A percentile compares a stretch with the other conserved stretches of the same genome.
These are phyloP conservation scores for Capsicum baccatum DNA, from an alignment of 257 asterid species.

Conservation along the genomic window DNA sequence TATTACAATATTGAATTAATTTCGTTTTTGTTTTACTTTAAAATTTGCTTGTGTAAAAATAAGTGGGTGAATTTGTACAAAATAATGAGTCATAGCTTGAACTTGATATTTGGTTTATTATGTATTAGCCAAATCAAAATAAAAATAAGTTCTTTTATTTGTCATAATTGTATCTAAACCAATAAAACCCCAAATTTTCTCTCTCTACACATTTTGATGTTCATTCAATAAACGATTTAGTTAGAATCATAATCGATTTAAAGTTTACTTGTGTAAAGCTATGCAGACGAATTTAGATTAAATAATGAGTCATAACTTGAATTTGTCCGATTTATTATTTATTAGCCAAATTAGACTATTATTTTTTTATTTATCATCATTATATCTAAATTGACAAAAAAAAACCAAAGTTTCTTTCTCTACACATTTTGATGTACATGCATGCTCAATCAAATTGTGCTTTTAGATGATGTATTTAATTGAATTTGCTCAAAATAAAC, in stretches of 20 bases:
- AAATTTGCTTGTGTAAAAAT: neutral
- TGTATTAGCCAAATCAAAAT: neutral
- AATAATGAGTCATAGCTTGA: neutral
- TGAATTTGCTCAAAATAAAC: too few relatives aligned
- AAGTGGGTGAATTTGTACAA: neutral
- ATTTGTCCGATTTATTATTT: neutral
- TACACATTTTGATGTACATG: too few relatives aligned
- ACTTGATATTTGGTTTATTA: neutral
- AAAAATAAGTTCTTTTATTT: neutral
- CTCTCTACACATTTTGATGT: too few relatives aligned
- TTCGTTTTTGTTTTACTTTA: neutral
- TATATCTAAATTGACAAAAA: neutral
- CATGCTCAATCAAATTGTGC: too few relatives aligned
- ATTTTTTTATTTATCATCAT: neutral
- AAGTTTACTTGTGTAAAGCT: neutral
- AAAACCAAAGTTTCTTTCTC: too few relatives aligned
- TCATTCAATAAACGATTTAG: neutral
- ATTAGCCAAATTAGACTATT: neutral
- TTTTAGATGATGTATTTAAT: too few relatives aligned
- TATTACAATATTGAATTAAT: neutral
- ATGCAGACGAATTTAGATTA: neutral
- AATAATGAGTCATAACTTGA: neutral
- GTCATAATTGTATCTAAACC: neutral
- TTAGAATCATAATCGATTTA: neutral
- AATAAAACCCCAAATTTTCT: too few relatives aligned